Evolutionary conservation across 2,329 filamentous ascomycete species (phyloP).

Genomic region (Trematosphaeria pertusa): DNA sequence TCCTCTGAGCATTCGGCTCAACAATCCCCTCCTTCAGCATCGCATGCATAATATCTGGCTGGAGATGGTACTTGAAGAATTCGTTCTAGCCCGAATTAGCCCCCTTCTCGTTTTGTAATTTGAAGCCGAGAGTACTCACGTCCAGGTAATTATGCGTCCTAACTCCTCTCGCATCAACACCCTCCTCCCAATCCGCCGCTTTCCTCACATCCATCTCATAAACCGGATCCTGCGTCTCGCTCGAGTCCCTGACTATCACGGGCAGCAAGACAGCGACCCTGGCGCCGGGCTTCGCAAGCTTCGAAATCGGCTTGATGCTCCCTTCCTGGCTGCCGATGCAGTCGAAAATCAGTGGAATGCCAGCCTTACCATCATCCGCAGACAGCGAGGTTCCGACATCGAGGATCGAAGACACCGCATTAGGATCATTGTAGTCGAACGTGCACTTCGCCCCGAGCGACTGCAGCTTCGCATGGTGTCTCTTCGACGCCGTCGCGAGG

Average conservation of each 20-base stretch:
- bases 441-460: conserved; percentile 46
- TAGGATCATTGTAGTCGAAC: conserved; percentile 50
- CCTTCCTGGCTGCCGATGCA: conserved; percentile 43
- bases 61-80: conserved; percentile 62
- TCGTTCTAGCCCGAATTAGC: conserved; percentile 54
- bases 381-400: conserved; percentile 6
- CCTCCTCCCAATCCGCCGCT: conserved; percentile 59
- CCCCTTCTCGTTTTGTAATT: too few species aligned
- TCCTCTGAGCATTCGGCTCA: conserved; percentile 49
- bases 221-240: conserved; percentile 55
- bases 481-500: conserved; percentile 46
- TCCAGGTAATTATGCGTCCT: conserved; percentile 62
- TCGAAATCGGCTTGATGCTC: conserved; percentile 50
- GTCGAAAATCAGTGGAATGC: conserved; percentile 40
- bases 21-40: conserved; percentile 52
- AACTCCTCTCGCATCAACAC: conserved; percentile 61
- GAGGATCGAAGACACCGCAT: conserved; percentile 42
- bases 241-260: conserved; percentile 63
- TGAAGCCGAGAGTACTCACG: conserved; percentile 40
- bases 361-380: neutral
- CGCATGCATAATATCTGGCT: conserved; percentile 62
- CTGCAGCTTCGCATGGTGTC: conserved; percentile 48
- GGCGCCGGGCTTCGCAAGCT: conserved; percentile 57
- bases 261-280: conserved; percentile 67
- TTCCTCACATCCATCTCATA: conserved; percentile 62